phyloP scores from a whole-genome alignment of 2,329 filamentous ascomycete genomes.

The Falciphora oryzae region DNA sequence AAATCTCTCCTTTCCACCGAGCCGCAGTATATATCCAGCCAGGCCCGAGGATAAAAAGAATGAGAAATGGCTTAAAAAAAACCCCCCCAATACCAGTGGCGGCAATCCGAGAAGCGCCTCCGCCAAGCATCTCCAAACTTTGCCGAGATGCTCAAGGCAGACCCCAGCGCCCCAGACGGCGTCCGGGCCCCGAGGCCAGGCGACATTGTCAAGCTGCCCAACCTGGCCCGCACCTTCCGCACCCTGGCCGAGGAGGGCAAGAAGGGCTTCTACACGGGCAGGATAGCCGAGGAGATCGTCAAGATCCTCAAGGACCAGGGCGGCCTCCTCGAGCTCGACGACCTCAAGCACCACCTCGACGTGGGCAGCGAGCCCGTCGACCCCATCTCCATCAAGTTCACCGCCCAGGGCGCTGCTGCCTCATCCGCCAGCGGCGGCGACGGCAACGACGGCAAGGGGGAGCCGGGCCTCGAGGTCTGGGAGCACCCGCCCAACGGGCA shows the following conservation, averaged over 20 bases:
- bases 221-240: conserved; percentile 72
- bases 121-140: conserved; percentile 72
- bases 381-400: conserved; percentile 76
- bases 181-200: conserved; percentile 69
- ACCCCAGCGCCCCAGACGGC: conserved; percentile 58
- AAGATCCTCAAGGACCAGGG: conserved; percentile 69
- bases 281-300: conserved; percentile 72
- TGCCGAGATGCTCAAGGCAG: conserved; percentile 31
- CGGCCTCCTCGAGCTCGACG: conserved; percentile 70
- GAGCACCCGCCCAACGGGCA: conserved; percentile 95
- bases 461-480: conserved; percentile 65
- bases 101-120: conserved; percentile 54
- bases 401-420: conserved; percentile 17
- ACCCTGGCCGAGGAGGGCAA: conserved; percentile 72
- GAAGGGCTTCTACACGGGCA: conserved; percentile 80
- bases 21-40: too few relatives aligned
- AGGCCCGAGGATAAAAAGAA: too few relatives aligned
- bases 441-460: conserved; percentile 1
- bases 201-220: conserved; percentile 79
- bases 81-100: conserved; percentile 73
- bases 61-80: too few relatives aligned
- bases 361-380: conserved; percentile 66
- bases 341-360: conserved; percentile 68
- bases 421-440: conserved; percentile 2
- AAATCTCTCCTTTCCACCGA: too few relatives aligned